Base-by-base conservation (phyloP, 768 basidiomycete species). In the Pleurotus salmoneostramineus region DNA sequence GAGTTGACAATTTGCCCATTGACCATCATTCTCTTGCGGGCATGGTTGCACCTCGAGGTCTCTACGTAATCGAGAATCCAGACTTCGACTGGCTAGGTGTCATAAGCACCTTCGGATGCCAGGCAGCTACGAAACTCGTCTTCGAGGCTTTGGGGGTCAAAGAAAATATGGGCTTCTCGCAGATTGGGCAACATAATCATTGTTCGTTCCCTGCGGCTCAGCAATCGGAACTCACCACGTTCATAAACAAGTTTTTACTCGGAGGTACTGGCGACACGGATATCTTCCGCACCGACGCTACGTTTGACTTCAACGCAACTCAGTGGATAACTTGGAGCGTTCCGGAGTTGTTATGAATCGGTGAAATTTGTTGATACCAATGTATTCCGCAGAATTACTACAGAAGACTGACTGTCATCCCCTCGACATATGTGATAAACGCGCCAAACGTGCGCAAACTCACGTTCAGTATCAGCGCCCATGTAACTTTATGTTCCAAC, bases 11-110 rank as follows among this genome's bases (percentile, higher is more conserved):
- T 49, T 77, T 85, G n/a, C 82, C 83, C 7, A 77, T 77, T 67
- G 83, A 85, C 69, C 83, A 85, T 68, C 83, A 85, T 66, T 56
- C 78, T 64, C 81, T 84, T 60, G 74, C 79, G 4, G 83, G 72
- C 1, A 65, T 85, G 55, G 73, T 85, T 57, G 83, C 83, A 11
- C 83, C 83, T n/a, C 80, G 83, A 46, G 75, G 70, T 3, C 62
- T 85, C 44, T 70, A 83, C 57, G 69, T 78, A 57, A 80, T 79
- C 63, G 83, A 83, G 64, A 83, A 85, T 67, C 78, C 80, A 6
- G 74, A 77, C 51, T 76, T 74, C 51, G 79, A 77, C 58, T 84
- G 83, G 83, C 74, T 84, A 40, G 80, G 83, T 27, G 77, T 79
- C 17, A 66, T 76, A 58, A 75, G 75, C 47, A 71, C 72, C 4